Evolutionary conservation across 2,329 filamentous ascomycete species (phyloP).

Genomic region (Penicillium brasilianum): DNA sequence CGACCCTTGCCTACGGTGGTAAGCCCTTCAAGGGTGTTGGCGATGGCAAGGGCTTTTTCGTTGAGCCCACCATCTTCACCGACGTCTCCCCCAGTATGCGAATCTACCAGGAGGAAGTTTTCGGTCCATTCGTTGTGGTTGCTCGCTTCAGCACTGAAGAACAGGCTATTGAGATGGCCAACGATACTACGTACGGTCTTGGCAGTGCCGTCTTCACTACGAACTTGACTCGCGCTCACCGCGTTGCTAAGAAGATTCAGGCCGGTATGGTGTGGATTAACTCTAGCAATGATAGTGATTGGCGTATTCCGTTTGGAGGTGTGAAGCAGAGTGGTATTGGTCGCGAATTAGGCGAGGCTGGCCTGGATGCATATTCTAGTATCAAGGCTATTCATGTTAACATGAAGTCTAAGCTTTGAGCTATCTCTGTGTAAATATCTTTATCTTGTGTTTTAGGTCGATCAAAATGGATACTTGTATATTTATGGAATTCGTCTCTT

Average conservation of each 20-base stretch:
- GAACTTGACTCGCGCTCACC: slow-evolving; percentile 43
- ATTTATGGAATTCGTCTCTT: slow-evolving; percentile 6
- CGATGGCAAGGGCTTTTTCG: slow-evolving; percentile 39
- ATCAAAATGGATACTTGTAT: slow-evolving; percentile 1
- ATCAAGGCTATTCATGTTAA: slow-evolving; percentile 42
- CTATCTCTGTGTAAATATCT: neutral
- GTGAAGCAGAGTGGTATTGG: slow-evolving; percentile 63
- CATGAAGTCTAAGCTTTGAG: slow-evolving; percentile 39
- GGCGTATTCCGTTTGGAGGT: slow-evolving; percentile 45
- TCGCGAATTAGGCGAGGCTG: slow-evolving; percentile 59
- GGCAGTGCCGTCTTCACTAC: slow-evolving; percentile 47
- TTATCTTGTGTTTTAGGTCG: neutral
- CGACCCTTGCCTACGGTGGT: slow-evolving; percentile 40
- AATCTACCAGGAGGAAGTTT: slow-evolving; percentile 49
- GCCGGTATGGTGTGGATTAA: slow-evolving; percentile 51
- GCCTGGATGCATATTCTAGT: slow-evolving; percentile 55
- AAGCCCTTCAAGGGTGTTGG: slow-evolving; percentile 33
- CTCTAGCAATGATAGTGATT: slow-evolving; percentile 45
- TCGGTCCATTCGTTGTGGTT: slow-evolving; percentile 48
- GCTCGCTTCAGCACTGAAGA: slow-evolving; percentile 43
- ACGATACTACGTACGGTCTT: slow-evolving; percentile 47
- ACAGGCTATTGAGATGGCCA: slow-evolving; percentile 44
- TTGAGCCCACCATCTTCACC: slow-evolving; percentile 40
- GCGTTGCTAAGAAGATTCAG: slow-evolving; percentile 46
- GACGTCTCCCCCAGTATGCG: slow-evolving; percentile 41